Evolutionary conservation across 805 yeast genomes (phyloP), one percentile per base, ranked within the genome.

Genomic region (Maudiozyma saulgeensis): DNA sequence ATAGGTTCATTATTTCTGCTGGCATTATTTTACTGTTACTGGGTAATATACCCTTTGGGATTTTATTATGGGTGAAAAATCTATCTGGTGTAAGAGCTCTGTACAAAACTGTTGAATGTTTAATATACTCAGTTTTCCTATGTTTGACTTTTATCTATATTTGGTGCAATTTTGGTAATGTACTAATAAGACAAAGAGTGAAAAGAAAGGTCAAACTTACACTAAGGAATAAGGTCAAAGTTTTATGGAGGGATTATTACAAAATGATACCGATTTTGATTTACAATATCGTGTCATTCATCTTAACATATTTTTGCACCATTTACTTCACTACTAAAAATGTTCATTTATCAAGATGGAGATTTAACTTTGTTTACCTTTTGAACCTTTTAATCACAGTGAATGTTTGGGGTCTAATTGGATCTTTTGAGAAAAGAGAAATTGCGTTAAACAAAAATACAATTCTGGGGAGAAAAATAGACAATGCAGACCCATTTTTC

Each of bases 391-490:
- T 64, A 7, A 56, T 66, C 12, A 61, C 67, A 6, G 63, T 63
- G 6, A 66, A 62, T 48, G 52, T 59, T 9, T 66, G 69, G 69
- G 63, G 67, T 8, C 51, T 66, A n/a, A 56, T 66, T 23, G 60
- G 61, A 23, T 59, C 58, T 3, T 50, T 64, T 21, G 66, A 63
- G 43, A 56, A 52, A 43, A 59, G 64, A 49, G 66, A 63, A 45
- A 47, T 55, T 23, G 47, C 50, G 9, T 41, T 62, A 31, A 59
- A 55, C 46, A 61, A 57, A 43, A 59, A 56, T 35, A 62, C 68
- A 1, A 56, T 64, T 13, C 32, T 66, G n/a, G 69, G 69, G 1
- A 55, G 63, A 47, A 60, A 59, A 43, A 62, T 65, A 38, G 55
- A 56, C 47, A 63, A 64, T 43, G 48, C 49, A 18, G 66, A 65